Base-by-base conservation (phyloP, 495 filamentous ascomycete species). In the Penicillium subrubescens region DNA sequence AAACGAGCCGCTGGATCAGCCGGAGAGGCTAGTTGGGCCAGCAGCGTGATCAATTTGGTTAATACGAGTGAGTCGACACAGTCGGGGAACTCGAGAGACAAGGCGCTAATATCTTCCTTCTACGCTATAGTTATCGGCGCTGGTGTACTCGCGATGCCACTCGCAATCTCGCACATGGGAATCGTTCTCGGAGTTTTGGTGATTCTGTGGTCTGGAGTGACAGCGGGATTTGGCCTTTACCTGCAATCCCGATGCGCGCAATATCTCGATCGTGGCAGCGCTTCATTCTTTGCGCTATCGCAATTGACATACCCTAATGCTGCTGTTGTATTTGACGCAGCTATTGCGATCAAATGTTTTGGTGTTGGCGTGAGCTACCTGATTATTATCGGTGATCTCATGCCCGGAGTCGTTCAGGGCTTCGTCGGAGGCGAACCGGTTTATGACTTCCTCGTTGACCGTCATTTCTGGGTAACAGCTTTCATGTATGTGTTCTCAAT, bases 291-390 rank as follows among this genome's bases (percentile, higher is more conserved):
- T 71, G 92, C 93, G 5, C 80, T 99, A 8, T 97, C 93, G 21
- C 95, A 99, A 73, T 82, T 98, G 44, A 98, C 95, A 21, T 98
- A 98, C 71, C 95, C 95, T 2, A 97, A 97, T 76, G 94, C 95
- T 0, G 92, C 95, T 4, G 92, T 99, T 33, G 81, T 98, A 31
- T 99, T 99, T 77, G 95, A 99, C 79, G 90, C 89, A 5, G 95
- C 95, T 0, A 99, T 99, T 71, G 92, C 94, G 8, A 91, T 99
- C 71, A 99, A 99, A 72, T 99, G 95, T 73, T 98, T 98, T 77
- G 95, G 90, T 60, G 95, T 99, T 19, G 96, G 90, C 8, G 90
- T 98, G 46, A 96, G 93, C 73, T 99, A 99, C 76, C 86, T 99
- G 68, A 99, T 98, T 65, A 97, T 99, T 67, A 98, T 99, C 68